Conservation (phyloP, 495 filamentous ascomycete genomes). For the Penicillium daleae region DNA sequence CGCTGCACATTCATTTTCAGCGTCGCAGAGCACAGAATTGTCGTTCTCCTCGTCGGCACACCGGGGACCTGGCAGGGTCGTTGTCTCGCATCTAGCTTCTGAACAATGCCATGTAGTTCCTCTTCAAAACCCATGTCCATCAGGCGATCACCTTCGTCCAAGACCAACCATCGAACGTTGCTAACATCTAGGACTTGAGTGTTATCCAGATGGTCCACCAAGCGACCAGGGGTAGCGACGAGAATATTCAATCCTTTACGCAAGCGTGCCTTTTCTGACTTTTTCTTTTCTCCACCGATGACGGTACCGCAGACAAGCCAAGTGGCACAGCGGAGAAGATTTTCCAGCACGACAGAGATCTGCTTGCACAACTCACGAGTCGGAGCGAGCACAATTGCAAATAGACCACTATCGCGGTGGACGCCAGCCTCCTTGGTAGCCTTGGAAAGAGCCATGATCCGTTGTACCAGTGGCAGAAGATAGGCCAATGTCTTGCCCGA, state of each 20-base stretch:
- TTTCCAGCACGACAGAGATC: conserved; percentile 82
- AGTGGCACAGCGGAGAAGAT: conserved; percentile 76
- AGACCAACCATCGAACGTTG: conserved; percentile 87
- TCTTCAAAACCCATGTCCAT: conserved; percentile 98
- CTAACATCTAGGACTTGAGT: conserved; percentile 87
- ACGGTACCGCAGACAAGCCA: conserved; percentile 94
- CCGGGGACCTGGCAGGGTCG: conserved; percentile 51
- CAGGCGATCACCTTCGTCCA: conserved; percentile 94
- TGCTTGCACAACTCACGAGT: conserved; percentile 94
- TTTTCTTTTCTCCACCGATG: conserved; percentile 95
- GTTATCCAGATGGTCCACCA: conserved; percentile 89
- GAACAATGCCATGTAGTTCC: conserved; percentile 78
- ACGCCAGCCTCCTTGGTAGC: conserved; percentile 39
- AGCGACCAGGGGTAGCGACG: conserved; percentile 88
- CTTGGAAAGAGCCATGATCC: conserved; percentile 75
- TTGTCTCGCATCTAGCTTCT: conserved; percentile 64
- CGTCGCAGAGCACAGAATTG: conserved; percentile 93
- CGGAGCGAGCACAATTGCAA: conserved; percentile 88
- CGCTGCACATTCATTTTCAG: conserved; percentile 96
- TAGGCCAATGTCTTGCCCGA: conserved; percentile 98
- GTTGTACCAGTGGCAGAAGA: conserved; percentile 85
- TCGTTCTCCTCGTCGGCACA: conserved; percentile 77
- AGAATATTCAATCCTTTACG: conserved; percentile 94
- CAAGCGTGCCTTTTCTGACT: conserved; percentile 90
- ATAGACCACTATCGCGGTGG: conserved; percentile 84